Conservation (phyloP, 768 basidiomycete genomes). For the Serendipita sp. region DNA sequence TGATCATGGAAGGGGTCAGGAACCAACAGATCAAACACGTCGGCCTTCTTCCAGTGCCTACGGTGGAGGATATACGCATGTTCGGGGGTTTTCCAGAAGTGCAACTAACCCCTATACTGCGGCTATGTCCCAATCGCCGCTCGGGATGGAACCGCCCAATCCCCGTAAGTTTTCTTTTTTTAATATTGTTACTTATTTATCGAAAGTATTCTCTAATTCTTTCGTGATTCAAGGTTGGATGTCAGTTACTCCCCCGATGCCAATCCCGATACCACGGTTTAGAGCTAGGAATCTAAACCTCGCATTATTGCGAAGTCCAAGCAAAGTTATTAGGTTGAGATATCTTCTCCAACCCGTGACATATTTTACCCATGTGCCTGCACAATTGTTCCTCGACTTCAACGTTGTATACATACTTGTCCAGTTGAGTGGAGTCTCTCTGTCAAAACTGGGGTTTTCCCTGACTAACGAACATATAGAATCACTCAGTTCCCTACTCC, state of each 20-base stretch:
- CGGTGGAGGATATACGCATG: not conserved
- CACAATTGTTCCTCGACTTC: constrained; percentile 80
- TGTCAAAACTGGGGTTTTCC: constrained; percentile 5
- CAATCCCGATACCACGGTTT: constrained; percentile 59
- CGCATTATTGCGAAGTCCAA: not conserved
- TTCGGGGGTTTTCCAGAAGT: not conserved
- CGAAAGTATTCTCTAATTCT: not conserved
- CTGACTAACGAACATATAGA: constrained; percentile 23
- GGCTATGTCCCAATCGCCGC: not conserved
- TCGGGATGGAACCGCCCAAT: not conserved
- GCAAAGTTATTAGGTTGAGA: not conserved
- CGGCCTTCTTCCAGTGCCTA: not conserved
- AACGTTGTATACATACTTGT: constrained; percentile 71
- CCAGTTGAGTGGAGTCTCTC: constrained; percentile 40
- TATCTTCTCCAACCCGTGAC: constrained; percentile 1
- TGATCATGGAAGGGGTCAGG: not conserved
- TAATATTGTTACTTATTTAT: not conserved
- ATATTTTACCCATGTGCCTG: constrained; percentile 14
- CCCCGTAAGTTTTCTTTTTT: not conserved
- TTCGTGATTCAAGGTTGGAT: not conserved
- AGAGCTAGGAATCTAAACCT: constrained; percentile 5
- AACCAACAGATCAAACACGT: not conserved
- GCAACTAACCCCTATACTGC: not conserved
- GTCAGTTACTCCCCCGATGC: constrained; percentile 23
- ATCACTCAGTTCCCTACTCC: constrained; percentile 61